Percentiles rank a stretch among this genome's conserved stretches.
Evolutionary conservation across 306 rosid genomes (phyloP).

Genomic region (Quercus alba): DNA sequence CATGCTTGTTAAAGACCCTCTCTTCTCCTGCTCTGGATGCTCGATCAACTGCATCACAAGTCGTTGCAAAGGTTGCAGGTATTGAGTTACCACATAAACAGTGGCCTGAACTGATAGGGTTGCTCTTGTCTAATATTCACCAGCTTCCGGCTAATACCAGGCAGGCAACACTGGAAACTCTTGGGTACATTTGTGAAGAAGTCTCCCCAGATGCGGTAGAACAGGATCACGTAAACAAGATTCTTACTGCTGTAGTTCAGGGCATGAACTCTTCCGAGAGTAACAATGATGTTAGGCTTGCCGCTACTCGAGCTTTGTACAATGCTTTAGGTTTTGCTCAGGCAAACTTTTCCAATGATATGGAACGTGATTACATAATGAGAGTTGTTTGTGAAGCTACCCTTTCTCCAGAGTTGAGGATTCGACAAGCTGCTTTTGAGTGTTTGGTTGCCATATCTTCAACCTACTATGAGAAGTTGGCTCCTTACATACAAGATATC

Average conservation of each 20-base stretch:
- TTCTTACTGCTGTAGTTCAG: conserved; percentile 85
- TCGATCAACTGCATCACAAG: conserved; percentile 88
- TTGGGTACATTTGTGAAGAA: conserved; percentile 94
- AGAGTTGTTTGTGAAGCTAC: conserved; percentile 96
- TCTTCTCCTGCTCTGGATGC: conserved; percentile 71
- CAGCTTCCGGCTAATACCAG: conserved; percentile 74
- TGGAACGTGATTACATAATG: conserved; percentile 87
- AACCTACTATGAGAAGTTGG: conserved; percentile 80
- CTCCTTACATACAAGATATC: conserved; percentile 77
- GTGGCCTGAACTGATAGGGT: conserved; percentile 85
- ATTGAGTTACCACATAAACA: conserved; percentile 89
- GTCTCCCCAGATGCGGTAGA: conserved; percentile 72
- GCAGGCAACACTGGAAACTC: conserved; percentile 92
- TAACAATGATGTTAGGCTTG: conserved; percentile 74
- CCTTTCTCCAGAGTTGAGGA: conserved; percentile 67
- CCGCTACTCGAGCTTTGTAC: conserved; percentile 63
- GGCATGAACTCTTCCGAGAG: conserved; percentile 76
- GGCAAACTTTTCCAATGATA: conserved; percentile 86
- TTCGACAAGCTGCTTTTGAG: conserved; percentile 80
- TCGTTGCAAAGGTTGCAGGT: conserved; percentile 87
- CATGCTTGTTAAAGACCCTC: conserved; percentile 68
- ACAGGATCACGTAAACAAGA: conserved; percentile 76
- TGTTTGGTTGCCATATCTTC: conserved; percentile 91
- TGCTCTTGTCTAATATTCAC: conserved; percentile 64
- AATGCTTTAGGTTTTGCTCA: conserved; percentile 93